These are phyloP conservation scores for Erysimum pusillum DNA, from an alignment of 441 rosid genomes.

Conservation along the genomic window DNA sequence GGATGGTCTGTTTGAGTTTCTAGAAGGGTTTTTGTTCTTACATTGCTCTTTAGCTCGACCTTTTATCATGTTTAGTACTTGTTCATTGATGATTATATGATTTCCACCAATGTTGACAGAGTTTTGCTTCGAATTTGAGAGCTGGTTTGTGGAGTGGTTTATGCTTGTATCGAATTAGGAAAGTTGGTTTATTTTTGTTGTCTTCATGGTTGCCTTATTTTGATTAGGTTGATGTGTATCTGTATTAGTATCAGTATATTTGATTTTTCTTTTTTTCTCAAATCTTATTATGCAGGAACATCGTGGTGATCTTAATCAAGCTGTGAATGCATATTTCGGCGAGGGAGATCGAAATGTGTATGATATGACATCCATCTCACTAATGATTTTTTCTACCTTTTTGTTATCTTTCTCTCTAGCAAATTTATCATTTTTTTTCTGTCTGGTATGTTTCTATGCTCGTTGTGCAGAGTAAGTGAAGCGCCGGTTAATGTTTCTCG, in stretches of 20 bases:
- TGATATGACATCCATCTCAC: constrained; percentile 37
- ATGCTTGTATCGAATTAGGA: neutral
- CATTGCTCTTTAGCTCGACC: constrained; percentile 43
- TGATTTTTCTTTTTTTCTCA: neutral
- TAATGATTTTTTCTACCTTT: constrained; percentile 3
- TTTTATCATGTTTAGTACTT: neutral
- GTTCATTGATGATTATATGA: constrained; percentile 1
- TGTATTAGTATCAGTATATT: neutral
- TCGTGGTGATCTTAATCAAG: constrained; percentile 90
- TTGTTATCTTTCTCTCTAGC: neutral
- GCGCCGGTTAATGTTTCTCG: constrained; percentile 53
- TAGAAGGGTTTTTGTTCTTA: constrained; percentile 42
- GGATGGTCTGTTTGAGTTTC: constrained; percentile 22
- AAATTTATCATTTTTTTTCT: neutral
- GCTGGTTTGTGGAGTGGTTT: constrained; percentile 6
- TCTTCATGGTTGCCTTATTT: neutral
- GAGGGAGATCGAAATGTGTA: constrained; percentile 83
- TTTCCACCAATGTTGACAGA: constrained; percentile 8
- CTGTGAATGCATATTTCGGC: constrained; percentile 87
- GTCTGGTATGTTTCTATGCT: neutral
- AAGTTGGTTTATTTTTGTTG: neutral
- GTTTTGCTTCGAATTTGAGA: constrained; percentile 7
- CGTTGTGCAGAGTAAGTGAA: constrained; percentile 51
- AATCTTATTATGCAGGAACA: constrained; percentile 64
- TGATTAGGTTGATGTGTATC: neutral